Conservation (phyloP, 1,139 yeast species). For the Protomyces inouyei region DNA sequence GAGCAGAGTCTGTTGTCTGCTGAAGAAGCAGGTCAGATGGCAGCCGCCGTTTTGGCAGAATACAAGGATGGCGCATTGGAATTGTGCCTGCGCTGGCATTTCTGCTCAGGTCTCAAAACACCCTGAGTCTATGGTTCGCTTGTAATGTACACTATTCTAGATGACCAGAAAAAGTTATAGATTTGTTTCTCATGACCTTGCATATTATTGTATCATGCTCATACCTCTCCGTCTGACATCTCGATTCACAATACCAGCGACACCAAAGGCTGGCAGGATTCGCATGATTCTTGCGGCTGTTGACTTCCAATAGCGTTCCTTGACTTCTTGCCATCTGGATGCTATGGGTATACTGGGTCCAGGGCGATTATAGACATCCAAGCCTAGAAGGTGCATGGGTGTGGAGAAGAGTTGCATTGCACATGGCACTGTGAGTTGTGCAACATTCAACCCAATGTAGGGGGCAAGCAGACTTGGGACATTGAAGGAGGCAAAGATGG, state of each 20-base stretch:
- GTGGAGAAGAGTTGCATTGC: constrained; percentile 28
- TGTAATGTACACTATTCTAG: neutral
- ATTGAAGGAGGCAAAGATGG: constrained; percentile 27
- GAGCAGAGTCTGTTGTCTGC: neutral
- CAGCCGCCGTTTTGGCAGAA: neutral
- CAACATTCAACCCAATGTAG: constrained; percentile 18
- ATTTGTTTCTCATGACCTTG: neutral
- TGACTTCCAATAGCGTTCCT: constrained; percentile 20
- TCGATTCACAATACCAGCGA: constrained; percentile 27
- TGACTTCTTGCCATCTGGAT: constrained; percentile 5
- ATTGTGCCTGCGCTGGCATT: constrained; percentile 12
- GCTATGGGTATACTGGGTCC: neutral
- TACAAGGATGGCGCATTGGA: neutral
- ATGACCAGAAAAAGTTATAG: no score
- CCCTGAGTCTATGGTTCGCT: neutral
- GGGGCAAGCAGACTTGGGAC: constrained; percentile 28
- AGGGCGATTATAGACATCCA: constrained; percentile 26
- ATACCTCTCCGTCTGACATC: constrained; percentile 3
- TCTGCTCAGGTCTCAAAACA: constrained; percentile 4
- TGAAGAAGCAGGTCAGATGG: neutral
- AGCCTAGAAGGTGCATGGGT: constrained; percentile 28
- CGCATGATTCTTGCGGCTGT: constrained; percentile 27
- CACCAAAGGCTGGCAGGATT: constrained; percentile 29
- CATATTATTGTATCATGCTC: neutral
- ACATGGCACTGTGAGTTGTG: constrained; percentile 28